These are phyloP conservation scores for Fusarium miscanthi DNA, from an alignment of 2,329 filamentous ascomycete genomes.

Conservation along the genomic window DNA sequence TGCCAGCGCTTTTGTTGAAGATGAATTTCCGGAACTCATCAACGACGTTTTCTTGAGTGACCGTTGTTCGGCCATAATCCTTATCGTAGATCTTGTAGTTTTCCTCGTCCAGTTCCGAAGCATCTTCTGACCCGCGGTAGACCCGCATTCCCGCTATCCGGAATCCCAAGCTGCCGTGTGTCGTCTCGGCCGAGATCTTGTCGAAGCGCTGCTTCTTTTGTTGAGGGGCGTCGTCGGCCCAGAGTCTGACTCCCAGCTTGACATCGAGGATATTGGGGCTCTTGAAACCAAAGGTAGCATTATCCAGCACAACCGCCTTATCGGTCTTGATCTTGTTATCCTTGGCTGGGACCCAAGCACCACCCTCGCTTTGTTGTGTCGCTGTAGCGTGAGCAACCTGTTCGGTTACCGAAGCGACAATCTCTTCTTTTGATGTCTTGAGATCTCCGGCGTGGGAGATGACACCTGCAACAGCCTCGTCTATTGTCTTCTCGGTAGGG, in stretches of 20 bases:
- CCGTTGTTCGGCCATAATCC: slow-evolving; percentile 66
- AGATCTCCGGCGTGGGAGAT: slow-evolving; percentile 53
- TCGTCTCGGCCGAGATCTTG: slow-evolving; percentile 68
- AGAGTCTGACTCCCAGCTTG: slow-evolving; percentile 88
- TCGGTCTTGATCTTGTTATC: slow-evolving; percentile 77
- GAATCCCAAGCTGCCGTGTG: slow-evolving; percentile 70
- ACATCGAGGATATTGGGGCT: slow-evolving; percentile 92
- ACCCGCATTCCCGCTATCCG: slow-evolving; percentile 74
- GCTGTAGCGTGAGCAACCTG: slow-evolving; percentile 44
- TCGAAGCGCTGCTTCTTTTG: slow-evolving; percentile 71
- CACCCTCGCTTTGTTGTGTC: slow-evolving; percentile 37
- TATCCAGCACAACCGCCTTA: slow-evolving; percentile 84
- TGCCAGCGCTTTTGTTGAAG: slow-evolving; percentile 67
- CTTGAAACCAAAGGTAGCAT: slow-evolving; percentile 82
- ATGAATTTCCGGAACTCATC: slow-evolving; percentile 67
- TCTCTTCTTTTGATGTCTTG: slow-evolving; percentile 49
- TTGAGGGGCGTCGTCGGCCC: slow-evolving; percentile 77
- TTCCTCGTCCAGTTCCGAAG: slow-evolving; percentile 62
- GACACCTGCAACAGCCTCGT: slow-evolving; percentile 59
- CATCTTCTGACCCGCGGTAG: slow-evolving; percentile 66
- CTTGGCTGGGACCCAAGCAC: slow-evolving; percentile 61
- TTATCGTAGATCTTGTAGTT: slow-evolving; percentile 72
- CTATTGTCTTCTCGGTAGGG: slow-evolving; percentile 59
- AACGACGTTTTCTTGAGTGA: slow-evolving; percentile 65
- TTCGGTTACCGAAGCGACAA: slow-evolving; percentile 49